phyloP scores from a whole-genome alignment of 805 yeast species.

The Kodamaea fukazawae region DNA sequence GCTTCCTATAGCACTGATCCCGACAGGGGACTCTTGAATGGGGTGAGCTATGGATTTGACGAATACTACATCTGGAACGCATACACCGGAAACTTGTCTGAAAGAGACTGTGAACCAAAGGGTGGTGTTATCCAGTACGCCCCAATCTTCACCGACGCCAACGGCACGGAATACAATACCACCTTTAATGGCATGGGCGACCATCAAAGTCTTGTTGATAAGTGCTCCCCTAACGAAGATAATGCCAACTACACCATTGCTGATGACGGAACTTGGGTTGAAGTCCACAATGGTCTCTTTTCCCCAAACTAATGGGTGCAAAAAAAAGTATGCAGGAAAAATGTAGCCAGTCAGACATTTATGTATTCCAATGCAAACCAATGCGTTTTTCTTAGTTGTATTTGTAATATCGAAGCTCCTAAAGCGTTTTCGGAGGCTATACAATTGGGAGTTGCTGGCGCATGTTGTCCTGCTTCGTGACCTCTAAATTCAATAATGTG shows the following conservation, averaged over 20 bases:
- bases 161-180: not conserved
- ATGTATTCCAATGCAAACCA: no score
- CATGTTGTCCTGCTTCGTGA: no score
- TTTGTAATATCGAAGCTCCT: no score
- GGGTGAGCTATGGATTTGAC: not conserved
- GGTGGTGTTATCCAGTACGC: constrained; percentile 3
- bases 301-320: no score
- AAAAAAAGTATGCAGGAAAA: no score
- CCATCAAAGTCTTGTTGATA: not conserved
- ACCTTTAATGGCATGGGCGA: no score
- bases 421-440: no score
- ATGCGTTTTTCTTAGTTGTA: no score
- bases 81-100: not conserved
- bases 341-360: no score
- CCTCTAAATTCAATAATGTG: no score
- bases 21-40: not conserved
- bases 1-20: not conserved
- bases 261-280: not conserved
- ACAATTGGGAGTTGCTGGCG: no score
- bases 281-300: not conserved
- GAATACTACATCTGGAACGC: not conserved
- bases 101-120: not conserved
- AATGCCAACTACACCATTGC: not conserved
- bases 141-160: not conserved
- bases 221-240: not conserved